These are phyloP conservation scores for Aspergillus kassunensis DNA, from an alignment of 495 filamentous ascomycete genomes.

Conservation along the genomic window DNA sequence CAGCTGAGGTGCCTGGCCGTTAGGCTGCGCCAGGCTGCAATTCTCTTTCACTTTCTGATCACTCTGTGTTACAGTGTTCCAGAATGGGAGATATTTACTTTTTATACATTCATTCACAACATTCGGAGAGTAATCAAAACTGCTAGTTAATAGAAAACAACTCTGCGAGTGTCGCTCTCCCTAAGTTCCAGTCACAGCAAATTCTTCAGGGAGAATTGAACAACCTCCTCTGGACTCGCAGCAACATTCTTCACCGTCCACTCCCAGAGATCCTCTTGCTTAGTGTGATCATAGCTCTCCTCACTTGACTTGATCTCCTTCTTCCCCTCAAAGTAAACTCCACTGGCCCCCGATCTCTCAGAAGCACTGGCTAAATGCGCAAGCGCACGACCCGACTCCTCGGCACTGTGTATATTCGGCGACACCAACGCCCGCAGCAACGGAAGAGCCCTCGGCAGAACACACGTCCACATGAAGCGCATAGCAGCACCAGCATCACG, in stretches of 20 bases:
- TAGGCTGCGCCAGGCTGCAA: too few species aligned
- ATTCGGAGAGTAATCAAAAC: too few species aligned
- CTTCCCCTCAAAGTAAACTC: constrained; percentile 2
- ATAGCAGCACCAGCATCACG: background rate
- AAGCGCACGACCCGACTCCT: background rate
- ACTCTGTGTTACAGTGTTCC: too few species aligned
- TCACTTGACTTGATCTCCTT: constrained; percentile 5
- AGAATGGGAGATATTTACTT: too few species aligned
- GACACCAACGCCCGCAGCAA: background rate
- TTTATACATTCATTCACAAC: too few species aligned
- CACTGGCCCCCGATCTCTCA: background rate
- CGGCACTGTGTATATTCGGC: background rate
- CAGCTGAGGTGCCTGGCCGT: too few species aligned
- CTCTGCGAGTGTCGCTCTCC: too few species aligned
- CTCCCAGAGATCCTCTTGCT: constrained; percentile 7
- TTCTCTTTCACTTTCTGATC: too few species aligned
- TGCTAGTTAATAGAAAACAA: too few species aligned
- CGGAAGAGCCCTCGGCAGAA: background rate
- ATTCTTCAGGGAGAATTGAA: background rate
- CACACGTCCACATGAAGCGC: background rate
- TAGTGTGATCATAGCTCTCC: background rate
- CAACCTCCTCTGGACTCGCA: background rate
- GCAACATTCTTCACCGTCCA: constrained; percentile 4
- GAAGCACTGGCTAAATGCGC: background rate
- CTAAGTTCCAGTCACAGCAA: background rate